A percentile compares a stretch with the other conserved stretches of the same genome.
Conservation (phyloP, 192 early-diverging fungal species). For the Anaeromyces robustus region DNA sequence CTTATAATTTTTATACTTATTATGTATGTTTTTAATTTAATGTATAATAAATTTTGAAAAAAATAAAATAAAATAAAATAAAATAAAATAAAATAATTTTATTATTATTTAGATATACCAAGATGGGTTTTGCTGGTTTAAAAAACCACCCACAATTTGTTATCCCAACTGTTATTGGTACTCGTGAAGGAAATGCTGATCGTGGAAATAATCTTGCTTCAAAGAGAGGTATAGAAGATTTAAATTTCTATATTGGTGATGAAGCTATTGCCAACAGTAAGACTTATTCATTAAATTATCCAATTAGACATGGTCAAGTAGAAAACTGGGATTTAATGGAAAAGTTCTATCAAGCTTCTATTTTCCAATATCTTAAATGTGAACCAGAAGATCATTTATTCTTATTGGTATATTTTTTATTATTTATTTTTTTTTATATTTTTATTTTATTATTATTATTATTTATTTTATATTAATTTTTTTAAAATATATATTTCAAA, state of each 20-base stretch:
- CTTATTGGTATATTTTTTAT: slow-evolving; percentile 46
- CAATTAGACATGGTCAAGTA: slow-evolving; percentile 93
- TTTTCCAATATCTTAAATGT: slow-evolving; percentile 95
- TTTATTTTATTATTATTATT: too few relatives aligned
- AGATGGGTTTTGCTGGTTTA: slow-evolving; percentile 95
- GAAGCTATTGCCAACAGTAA: slow-evolving; percentile 81
- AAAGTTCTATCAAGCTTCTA: slow-evolving; percentile 94
- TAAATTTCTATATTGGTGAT: slow-evolving; percentile 95
- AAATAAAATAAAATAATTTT: too few relatives aligned
- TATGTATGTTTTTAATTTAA: too few relatives aligned
- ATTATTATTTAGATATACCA: slow-evolving; percentile 55
- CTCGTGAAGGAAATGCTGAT: slow-evolving; percentile 28
- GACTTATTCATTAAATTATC: slow-evolving; percentile 76
- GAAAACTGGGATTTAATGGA: slow-evolving; percentile 99
- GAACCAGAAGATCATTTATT: slow-evolving; percentile 98
- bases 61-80: too few relatives aligned
- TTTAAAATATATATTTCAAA: too few relatives aligned
- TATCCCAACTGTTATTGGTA: slow-evolving; percentile 87
- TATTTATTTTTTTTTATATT: too few relatives aligned
- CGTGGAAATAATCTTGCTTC: slow-evolving; percentile 60
- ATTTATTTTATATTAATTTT: too few relatives aligned
- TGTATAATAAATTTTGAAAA: too few relatives aligned
- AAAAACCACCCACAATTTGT: slow-evolving; percentile 85
- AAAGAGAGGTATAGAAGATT: slow-evolving; percentile 92
- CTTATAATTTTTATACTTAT: too few relatives aligned